Percentiles rank a stretch among this genome's conserved stretches.
Evolutionary conservation across 202 grass and related monocot species (phyloP).

Genomic region (Tripidium arundinaceum): DNA sequence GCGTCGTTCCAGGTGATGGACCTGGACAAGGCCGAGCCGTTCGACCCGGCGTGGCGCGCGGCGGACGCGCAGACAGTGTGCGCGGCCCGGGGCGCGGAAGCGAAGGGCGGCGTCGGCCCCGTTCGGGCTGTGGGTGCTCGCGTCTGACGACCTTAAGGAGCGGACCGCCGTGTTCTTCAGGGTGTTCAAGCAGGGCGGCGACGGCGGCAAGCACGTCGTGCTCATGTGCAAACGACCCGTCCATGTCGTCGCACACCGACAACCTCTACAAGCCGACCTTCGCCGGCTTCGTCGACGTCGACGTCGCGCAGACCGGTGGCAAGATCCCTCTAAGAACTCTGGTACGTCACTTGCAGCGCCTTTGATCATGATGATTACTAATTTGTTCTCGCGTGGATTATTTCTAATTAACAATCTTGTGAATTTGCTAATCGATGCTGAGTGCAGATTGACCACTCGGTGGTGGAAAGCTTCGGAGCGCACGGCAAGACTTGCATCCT

Average conservation of each 20-base stretch:
- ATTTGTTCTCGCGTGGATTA: no score
- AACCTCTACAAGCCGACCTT: constrained; percentile 64
- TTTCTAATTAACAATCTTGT: background rate
- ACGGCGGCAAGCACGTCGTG: constrained; percentile 23
- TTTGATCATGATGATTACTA: background rate
- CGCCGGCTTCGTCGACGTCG: constrained; percentile 66
- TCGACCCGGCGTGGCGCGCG: constrained; percentile 51
- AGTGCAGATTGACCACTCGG: constrained; percentile 59
- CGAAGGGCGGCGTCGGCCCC: constrained; percentile 64
- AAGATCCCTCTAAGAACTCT: constrained; percentile 61
- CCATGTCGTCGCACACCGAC: constrained; percentile 39
- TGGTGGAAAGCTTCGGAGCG: constrained; percentile 79
- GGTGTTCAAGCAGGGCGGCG: constrained; percentile 27
- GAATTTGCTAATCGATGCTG: background rate
- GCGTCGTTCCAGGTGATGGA: constrained; percentile 52
- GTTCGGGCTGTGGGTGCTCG: constrained; percentile 48
- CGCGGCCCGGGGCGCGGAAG: constrained; percentile 37
- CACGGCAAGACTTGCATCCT: constrained; percentile 69
- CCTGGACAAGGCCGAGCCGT: constrained; percentile 55
- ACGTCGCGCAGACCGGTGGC: constrained; percentile 47
- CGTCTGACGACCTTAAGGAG: constrained; percentile 27
- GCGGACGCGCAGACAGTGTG: constrained; percentile 55
- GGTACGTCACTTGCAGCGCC: constrained; percentile 26
- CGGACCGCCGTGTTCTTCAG: constrained; percentile 47
- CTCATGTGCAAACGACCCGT: constrained; percentile 49